Conservation (phyloP, 805 yeast genomes). For the Yarrowia sp. region DNA sequence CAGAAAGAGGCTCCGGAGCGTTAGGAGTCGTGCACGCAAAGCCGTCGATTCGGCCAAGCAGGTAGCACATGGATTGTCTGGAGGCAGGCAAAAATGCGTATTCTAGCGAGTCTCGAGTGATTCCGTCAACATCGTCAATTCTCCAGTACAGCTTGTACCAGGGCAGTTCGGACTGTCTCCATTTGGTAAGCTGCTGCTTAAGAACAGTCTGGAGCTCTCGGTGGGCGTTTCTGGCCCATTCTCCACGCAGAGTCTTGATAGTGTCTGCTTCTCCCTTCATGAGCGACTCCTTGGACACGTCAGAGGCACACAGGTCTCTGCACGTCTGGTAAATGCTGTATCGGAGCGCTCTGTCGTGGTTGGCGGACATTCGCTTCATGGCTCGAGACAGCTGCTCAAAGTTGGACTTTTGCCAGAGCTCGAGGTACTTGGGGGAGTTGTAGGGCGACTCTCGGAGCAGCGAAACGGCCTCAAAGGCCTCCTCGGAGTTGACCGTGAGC, state of each 20-base stretch:
- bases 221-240: constrained; percentile 52
- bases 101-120: constrained; percentile 42
- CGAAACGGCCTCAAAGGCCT: constrained; percentile 35
- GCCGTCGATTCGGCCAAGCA: constrained; percentile 48
- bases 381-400: constrained; percentile 43
- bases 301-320: constrained; percentile 34
- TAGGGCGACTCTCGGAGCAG: constrained; percentile 45
- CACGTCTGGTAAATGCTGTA: constrained; percentile 27
- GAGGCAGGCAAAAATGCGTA: constrained; percentile 47
- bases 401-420: constrained; percentile 43
- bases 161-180: constrained; percentile 44
- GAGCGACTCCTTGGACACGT: constrained; percentile 27
- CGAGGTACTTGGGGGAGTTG: constrained; percentile 45
- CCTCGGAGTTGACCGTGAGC: constrained; percentile 17
- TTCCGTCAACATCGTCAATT: constrained; percentile 51
- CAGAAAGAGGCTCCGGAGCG: constrained; percentile 14
- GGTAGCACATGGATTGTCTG: constrained; percentile 46
- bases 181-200: constrained; percentile 44
- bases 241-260: constrained; percentile 42
- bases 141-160: constrained; percentile 52
- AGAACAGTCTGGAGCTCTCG: constrained; percentile 51
- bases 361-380: constrained; percentile 29
- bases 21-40: constrained; percentile 38
- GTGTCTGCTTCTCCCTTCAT: constrained; percentile 41
- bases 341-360: constrained; percentile 32